Conservation (phyloP, 2,329 filamentous ascomycete genomes). For the Ophioceras dolichostomum region DNA sequence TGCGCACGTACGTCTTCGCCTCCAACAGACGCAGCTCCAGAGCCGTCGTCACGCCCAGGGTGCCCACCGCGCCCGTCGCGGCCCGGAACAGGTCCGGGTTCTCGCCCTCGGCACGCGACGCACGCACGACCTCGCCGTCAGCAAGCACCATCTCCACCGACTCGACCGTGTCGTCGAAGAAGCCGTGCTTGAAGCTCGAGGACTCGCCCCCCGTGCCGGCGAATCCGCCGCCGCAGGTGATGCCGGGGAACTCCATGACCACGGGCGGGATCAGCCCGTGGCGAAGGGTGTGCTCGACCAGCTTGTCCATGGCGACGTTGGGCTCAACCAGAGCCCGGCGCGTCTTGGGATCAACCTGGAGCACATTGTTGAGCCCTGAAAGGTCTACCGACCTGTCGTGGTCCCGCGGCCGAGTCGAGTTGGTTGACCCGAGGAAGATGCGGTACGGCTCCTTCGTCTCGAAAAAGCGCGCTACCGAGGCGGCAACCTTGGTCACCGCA, state of each 20-base stretch:
- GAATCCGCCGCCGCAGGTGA: constrained; percentile 61
- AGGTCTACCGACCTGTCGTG: constrained; percentile 46
- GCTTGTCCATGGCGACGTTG: constrained; percentile 62
- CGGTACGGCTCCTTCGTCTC: constrained; percentile 47
- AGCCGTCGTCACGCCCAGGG: constrained; percentile 54
- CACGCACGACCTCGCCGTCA: constrained; percentile 48
- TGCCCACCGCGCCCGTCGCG: constrained; percentile 55
- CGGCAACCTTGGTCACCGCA: constrained; percentile 33
- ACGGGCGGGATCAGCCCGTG: constrained; percentile 57
- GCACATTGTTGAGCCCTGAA: constrained; percentile 47
- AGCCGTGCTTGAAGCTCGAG: constrained; percentile 56
- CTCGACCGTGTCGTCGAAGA: constrained; percentile 54
- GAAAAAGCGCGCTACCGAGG: constrained; percentile 34
- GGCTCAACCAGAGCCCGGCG: constrained; percentile 59
- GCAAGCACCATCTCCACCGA: constrained; percentile 58
- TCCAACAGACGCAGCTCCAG: constrained; percentile 51
- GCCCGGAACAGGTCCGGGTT: constrained; percentile 49
- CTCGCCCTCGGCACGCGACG: constrained; percentile 21
- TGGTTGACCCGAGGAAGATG: constrained; percentile 67
- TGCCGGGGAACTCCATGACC: constrained; percentile 67
- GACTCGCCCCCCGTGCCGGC: constrained; percentile 62
- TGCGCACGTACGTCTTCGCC: constrained; percentile 47
- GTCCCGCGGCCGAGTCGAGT: constrained; percentile 51
- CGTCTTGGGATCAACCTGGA: constrained; percentile 42
- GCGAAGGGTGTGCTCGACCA: constrained; percentile 53